A percentile compares a stretch with the other conserved stretches of the same genome.
These are phyloP conservation scores for Scolecobasidium constrictum DNA, from an alignment of 2,329 filamentous ascomycete species.

Conservation along the genomic window DNA sequence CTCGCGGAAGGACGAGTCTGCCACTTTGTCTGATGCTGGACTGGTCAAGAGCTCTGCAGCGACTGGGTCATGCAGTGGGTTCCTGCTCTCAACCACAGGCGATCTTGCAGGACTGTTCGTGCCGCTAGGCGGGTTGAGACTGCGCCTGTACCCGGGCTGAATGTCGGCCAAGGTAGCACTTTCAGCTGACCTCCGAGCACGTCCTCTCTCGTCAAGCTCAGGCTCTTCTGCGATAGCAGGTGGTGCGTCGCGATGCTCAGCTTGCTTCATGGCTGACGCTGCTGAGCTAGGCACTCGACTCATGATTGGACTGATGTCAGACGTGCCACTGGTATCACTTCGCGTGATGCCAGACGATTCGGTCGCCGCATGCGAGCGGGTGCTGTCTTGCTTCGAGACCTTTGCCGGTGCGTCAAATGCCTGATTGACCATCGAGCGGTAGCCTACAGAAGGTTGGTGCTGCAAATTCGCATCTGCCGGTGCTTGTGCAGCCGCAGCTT, in stretches of 20 bases:
- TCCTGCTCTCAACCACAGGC: conserved; percentile 39
- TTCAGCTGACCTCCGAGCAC: conserved; percentile 14
- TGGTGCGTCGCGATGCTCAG: conserved; percentile 32
- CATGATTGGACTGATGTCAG: conserved; percentile 56
- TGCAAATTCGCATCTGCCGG: conserved; percentile 24
- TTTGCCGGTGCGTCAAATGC: conserved; percentile 52
- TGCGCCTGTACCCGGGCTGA: conserved; percentile 44
- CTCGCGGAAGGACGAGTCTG: conserved; percentile 10
- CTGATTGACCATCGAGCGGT: conserved; percentile 50
- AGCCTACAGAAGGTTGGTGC: conserved; percentile 44
- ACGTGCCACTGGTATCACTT: conserved; percentile 53
- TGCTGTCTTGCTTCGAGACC: conserved; percentile 15
- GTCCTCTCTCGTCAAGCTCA: conserved; percentile 12
- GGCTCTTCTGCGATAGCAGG: conserved; percentile 47
- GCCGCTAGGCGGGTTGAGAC: conserved; percentile 46
- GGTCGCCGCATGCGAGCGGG: conserved; percentile 23
- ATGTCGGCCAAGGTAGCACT: conserved; percentile 10
- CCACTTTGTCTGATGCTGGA: conserved; percentile 15
- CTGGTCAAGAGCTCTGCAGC: conserved; percentile 32
- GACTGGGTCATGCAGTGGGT: conserved; percentile 33
- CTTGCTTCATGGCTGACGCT: conserved; percentile 25
- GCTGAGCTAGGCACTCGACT: conserved; percentile 40
- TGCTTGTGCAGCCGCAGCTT: conserved; percentile 9
- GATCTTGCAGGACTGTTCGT: conserved; percentile 52
- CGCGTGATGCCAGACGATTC: conserved; percentile 34